Base-by-base conservation (phyloP, 2,329 filamentous ascomycete genomes). In the Cladophialophora yegresii region DNA sequence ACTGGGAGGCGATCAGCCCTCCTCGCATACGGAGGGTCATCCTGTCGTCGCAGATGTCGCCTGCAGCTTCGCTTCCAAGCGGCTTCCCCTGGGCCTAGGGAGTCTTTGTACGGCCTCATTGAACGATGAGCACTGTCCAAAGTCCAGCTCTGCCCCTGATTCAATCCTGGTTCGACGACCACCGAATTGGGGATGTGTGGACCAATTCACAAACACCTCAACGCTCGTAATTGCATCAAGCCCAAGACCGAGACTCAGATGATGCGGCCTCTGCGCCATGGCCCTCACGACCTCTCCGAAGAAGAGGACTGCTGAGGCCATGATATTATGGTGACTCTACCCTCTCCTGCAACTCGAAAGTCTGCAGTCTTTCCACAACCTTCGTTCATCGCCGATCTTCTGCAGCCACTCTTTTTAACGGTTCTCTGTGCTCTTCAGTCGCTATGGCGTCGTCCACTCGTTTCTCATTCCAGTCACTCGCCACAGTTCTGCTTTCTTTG, bases 401-500 rank as follows among this genome's bases (percentile, higher is more conserved):
- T 51, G 51, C 22, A 23, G 33, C 53, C 55, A 64, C 51, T 59
- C 50, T 6, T 64, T 64, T 51, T 8, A 26, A n/a, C 43, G 33
- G 20, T 58, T 40, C 56, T 54, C 40, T 43, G 59, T 57, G 45
- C 62, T 67, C 61, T 23, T 59, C 64, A 59, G 23, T 22, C 58
- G 62, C 8, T 16, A 67, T 67, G 64, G 36, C 36, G 36, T 43
- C 36, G 36, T 43, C 5, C 36, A 43, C 8, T 43, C 16, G 13
- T 43, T 50, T 22, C 32, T 57, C 32, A 23, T 16, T 57, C 30
- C 54, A 57, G 50, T 64, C 61, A 40, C 33, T 67, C 61, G n/a
- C 62, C 64, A 32, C 58, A 22, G 22, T 64, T 23, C 20, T 67
- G 10, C n/a, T 54, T 32, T 60, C 47, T 26, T 49, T 62, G 16